Evolutionary conservation across 768 basidiomycete species (phyloP), one percentile per base, ranked within the genome.

Genomic region (Pleurotus eryngii): DNA sequence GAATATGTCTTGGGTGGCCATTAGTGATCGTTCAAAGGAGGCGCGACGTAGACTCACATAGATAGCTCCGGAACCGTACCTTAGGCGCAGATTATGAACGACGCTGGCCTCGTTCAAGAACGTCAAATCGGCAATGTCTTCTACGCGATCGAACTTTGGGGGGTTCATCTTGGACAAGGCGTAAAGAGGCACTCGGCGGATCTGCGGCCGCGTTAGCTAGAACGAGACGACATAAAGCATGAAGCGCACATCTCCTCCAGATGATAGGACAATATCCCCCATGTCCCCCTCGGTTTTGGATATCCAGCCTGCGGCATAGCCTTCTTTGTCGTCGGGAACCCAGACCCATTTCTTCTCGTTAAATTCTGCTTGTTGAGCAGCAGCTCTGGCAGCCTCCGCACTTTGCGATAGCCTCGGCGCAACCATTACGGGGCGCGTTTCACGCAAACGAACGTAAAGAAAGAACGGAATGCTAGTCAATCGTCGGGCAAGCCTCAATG

Each of bases 321-420:
- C 96, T 62, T 95, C 90, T 68, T 82, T 85, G 58, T 88, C 83
- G 71, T 98, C 95, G 2, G 94, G 93, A 22, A 95, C 89, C 96
- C 96, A 98, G 5, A 98, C 94, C 91, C 95, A 96, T 76, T 88
- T 92, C 87, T 95, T 97, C 80, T 94, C 93, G 69, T 94, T 95
- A 73, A 95, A 96, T 71, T 95, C 93, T 8, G 93, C 92, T 68
- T 95, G 92, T n/a, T 88, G 83, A 17, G 92, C 94, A 18, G 93
- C 92, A 15, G 86, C 87, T 55, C 87, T 79, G 6, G 93, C 90
- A 40, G 87, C 88, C 70, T 94, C 93, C 46, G 78, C 79, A 60
- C 74, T 80, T 58, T 79, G 80, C 42, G 83, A 80, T 49, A 69
- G 74, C 43, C 77, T 73, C 59, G 77, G 74, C 55, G 72, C 73